phyloP scores from a whole-genome alignment of 2,329 filamentous ascomycete species.

The Bipolaris zeicola region DNA sequence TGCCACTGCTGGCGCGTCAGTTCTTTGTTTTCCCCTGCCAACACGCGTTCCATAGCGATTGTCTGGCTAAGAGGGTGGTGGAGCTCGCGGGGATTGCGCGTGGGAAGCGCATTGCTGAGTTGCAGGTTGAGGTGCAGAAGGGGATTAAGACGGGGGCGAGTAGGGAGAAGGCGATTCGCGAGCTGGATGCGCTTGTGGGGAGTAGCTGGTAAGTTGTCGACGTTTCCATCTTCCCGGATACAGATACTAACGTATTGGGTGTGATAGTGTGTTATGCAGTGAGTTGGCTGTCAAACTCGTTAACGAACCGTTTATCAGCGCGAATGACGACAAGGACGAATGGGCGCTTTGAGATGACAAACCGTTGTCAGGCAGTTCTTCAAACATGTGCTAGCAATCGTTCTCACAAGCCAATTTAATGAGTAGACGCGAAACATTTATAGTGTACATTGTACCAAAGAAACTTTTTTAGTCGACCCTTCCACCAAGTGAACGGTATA shows the following conservation, averaged over 20 bases:
- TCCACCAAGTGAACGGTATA: neutral
- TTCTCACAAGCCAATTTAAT: neutral
- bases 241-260: constrained; percentile 21
- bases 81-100: constrained; percentile 78
- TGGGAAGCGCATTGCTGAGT: constrained; percentile 78
- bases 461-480: neutral
- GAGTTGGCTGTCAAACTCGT: constrained; percentile 94
- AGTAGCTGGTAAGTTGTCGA: constrained; percentile 73
- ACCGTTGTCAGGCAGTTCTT: too few species aligned
- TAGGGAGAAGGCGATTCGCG: constrained; percentile 81
- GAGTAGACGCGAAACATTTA: neutral
- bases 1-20: constrained; percentile 85
- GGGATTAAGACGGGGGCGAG: constrained; percentile 71
- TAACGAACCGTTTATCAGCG: constrained; percentile 85
- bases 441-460: neutral
- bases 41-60: constrained; percentile 96
- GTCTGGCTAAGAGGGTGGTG: constrained; percentile 82
- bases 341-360: constrained; percentile 65
- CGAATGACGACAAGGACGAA: constrained; percentile 74
- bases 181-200: constrained; percentile 90
- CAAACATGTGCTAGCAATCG: neutral
- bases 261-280: constrained; percentile 80
- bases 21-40: constrained; percentile 99
- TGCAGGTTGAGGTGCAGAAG: constrained; percentile 82
- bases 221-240: too few species aligned